Evolutionary conservation across 2,329 filamentous ascomycete species (phyloP).

Genomic region (Orbilia ellipsospora): DNA sequence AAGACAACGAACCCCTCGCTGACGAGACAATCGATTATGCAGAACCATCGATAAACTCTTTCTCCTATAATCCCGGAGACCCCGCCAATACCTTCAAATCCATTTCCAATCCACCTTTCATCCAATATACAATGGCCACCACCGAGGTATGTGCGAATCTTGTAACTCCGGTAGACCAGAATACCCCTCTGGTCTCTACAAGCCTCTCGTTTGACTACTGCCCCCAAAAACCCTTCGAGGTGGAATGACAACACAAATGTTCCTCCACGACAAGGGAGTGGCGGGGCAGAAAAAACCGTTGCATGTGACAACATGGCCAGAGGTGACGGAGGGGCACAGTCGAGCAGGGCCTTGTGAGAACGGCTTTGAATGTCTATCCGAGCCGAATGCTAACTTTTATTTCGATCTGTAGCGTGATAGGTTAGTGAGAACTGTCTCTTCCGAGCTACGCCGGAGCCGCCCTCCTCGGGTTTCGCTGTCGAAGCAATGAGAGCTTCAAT

Average conservation of each 20-base stretch:
- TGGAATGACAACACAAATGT: conserved; percentile 42
- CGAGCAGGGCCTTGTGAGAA: neutral
- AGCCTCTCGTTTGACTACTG: neutral
- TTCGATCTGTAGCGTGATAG: conserved; percentile 72
- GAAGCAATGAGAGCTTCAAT: conserved; percentile 29
- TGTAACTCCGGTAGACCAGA: neutral
- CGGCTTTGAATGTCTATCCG: conserved; percentile 8
- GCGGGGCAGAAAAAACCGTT: conserved; percentile 44
- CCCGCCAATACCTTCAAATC: conserved; percentile 21
- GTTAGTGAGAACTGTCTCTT: conserved; percentile 65
- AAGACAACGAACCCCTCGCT: conserved; percentile 54
- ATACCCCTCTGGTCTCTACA: conserved; percentile 3
- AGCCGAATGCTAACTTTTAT: conserved; percentile 62
- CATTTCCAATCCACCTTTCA: conserved; percentile 15
- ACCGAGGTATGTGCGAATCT: conserved; percentile 43
- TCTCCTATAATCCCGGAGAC: conserved; percentile 25
- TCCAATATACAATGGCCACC: conserved; percentile 48
- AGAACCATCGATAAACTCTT: conserved; percentile 52
- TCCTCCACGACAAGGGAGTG: conserved; percentile 9
- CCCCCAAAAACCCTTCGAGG: conserved; percentile 13
- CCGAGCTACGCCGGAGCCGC: conserved; percentile 33
- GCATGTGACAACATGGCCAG: conserved; percentile 49
- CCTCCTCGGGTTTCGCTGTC: conserved; percentile 37
- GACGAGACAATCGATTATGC: conserved; percentile 55
- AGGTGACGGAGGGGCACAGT: conserved; percentile 8